Evolutionary conservation across 2,329 filamentous ascomycete species (phyloP).

Genomic region (Sporothrix dimorphospora): DNA sequence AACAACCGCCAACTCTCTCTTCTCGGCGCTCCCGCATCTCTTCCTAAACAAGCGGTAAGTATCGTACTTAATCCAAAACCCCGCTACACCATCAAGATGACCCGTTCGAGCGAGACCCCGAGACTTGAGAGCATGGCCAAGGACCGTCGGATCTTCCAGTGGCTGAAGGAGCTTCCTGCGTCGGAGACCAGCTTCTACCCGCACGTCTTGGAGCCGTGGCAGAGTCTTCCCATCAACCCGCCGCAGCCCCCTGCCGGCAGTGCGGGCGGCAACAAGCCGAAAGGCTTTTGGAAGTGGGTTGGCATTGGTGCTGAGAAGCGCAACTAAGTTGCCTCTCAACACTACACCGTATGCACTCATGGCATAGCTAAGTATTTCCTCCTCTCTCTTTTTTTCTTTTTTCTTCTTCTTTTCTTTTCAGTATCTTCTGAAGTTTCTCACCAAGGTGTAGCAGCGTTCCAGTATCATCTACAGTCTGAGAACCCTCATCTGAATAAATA

Average conservation of each 20-base stretch:
- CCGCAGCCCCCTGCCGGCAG: not conserved
- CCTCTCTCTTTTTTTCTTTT: not conserved
- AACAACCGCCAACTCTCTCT: not conserved
- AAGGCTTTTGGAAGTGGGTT: not conserved
- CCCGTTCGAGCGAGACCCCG: not conserved
- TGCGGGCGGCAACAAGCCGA: not conserved
- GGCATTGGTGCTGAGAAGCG: not conserved
- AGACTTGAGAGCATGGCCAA: conserved; percentile 3
- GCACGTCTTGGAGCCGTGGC: conserved; percentile 4
- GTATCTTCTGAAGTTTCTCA: not conserved
- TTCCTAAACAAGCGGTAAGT: not conserved
- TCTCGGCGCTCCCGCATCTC: not conserved
- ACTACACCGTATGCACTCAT: not conserved
- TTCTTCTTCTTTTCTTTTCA: not conserved
- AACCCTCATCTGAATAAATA: not conserved
- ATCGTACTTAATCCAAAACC: not conserved
- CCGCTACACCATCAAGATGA: not conserved
- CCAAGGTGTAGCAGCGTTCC: not conserved
- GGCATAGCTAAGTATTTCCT: conserved; percentile 31
- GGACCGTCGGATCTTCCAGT: not conserved
- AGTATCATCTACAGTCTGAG: not conserved
- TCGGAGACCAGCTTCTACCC: not conserved
- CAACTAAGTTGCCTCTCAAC: not conserved
- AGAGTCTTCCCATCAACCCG: not conserved
- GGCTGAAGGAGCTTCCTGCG: not conserved